These are phyloP conservation scores for Pestalotiopsis sp. DNA, from an alignment of 2,329 filamentous ascomycete genomes.

Conservation along the genomic window DNA sequence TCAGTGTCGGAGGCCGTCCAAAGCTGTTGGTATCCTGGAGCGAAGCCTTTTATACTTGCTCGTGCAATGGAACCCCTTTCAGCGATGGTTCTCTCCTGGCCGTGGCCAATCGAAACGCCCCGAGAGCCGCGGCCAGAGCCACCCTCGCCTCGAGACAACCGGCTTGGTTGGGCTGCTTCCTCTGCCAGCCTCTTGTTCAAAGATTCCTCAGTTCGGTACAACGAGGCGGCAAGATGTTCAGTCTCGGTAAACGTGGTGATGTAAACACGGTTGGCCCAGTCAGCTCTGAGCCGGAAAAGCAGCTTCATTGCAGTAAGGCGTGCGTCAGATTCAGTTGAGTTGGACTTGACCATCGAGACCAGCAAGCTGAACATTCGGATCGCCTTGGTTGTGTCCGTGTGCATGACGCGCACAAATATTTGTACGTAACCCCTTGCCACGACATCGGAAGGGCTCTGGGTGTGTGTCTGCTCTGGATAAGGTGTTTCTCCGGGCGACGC, in stretches of 20 bases:
- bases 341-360: slow-evolving; percentile 63
- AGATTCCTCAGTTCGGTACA: slow-evolving; percentile 66
- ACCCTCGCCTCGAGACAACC: slow-evolving; percentile 47
- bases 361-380: slow-evolving; percentile 64
- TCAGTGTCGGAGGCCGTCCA: slow-evolving; percentile 62
- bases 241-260: slow-evolving; percentile 72
- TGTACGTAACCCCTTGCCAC: slow-evolving; percentile 71
- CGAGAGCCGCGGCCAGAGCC: slow-evolving; percentile 45
- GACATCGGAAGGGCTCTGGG: slow-evolving; percentile 67
- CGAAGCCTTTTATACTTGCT: slow-evolving; percentile 36
- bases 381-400: slow-evolving; percentile 66
- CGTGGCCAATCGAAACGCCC: slow-evolving; percentile 56
- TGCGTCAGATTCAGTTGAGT: slow-evolving; percentile 65
- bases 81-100: slow-evolving; percentile 46
- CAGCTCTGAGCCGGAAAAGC: slow-evolving; percentile 80
- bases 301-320: slow-evolving; percentile 76
- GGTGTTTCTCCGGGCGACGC: slow-evolving; percentile 23
- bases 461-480: slow-evolving; percentile 28
- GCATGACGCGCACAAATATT: slow-evolving; percentile 77
- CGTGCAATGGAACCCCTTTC: slow-evolving; percentile 42
- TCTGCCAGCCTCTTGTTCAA: slow-evolving; percentile 53
- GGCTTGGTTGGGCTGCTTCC: slow-evolving; percentile 48
- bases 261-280: slow-evolving; percentile 77
- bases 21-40: slow-evolving; percentile 49
- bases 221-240: slow-evolving; percentile 69